Base-by-base conservation (phyloP, 1,284 basidiomycete genomes). In the Acaromyces ingoldii region DNA sequence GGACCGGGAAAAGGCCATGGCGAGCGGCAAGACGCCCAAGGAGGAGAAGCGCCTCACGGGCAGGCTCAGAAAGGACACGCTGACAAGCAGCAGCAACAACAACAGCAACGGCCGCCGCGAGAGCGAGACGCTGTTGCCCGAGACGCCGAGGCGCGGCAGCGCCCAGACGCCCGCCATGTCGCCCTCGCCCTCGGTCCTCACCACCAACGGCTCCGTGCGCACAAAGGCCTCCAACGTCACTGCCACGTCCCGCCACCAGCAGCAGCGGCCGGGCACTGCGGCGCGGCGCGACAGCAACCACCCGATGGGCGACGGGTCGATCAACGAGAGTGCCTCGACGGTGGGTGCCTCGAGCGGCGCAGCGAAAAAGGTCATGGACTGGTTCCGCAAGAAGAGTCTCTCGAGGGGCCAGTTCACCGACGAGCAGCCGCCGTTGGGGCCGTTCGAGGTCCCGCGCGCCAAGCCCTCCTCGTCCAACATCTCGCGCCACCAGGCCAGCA, bases 331-430 rank as follows among this genome's bases (percentile, higher is more conserved):
- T 56, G 48, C 48, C 19, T 68, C 67, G 21, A 70, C 66, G 3
- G 57, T 64, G 10, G 67, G 67, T 1, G 62, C 77, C 0, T 80
- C 80, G 17, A 79, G 78, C 29, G 79, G 77, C 45, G 80, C 81
- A 25, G 81, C 82, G 24, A 82, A 82, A 73, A 79, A 80, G 49
- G 82, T 83, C 54, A 83, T 83, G 81, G 81, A 82, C 63, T 83
- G 82, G 82, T 83, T 83, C 78, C 70, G 82, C 29, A 78, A 80
- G 57, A 81, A 81, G 70, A 79, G 78, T 28, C 69, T 80, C 3
- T 78, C 77, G 24, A 77, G 77, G 51, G 62, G 67, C 28, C 51
- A 48, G 2, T 65, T 67, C 47, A n/a, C n/a, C n/a, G 57, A 54
- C 48, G 68, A 71, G 41, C 64, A 67, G 55, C 64, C 66, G 9